These are phyloP conservation scores for Termitomyces sp. DNA, from an alignment of 768 basidiomycete genomes.

Conservation along the genomic window DNA sequence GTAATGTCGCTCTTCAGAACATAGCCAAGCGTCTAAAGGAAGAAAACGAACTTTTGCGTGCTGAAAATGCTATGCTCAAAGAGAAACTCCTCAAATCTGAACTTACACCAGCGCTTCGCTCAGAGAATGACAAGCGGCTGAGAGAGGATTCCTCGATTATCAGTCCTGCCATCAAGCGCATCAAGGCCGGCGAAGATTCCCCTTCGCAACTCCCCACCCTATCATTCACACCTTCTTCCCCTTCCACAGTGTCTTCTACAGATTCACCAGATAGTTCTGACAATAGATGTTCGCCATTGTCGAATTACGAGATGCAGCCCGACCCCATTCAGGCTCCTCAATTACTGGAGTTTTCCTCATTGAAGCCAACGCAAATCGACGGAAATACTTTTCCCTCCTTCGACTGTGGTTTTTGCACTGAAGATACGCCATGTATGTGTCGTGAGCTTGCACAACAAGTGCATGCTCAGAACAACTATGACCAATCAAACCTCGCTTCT, in stretches of 20 bases:
- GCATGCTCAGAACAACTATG: constrained; percentile 19
- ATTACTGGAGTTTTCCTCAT: constrained; percentile 24
- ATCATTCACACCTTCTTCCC: constrained; percentile 36
- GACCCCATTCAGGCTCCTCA: constrained; percentile 21
- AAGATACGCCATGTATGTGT: constrained; percentile 70
- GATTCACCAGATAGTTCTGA: constrained; percentile 32
- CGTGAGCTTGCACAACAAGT: constrained; percentile 55
- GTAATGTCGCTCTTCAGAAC: constrained; percentile 77
- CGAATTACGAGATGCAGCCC: constrained; percentile 24
- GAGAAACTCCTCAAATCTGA: constrained; percentile 40
- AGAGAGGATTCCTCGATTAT: constrained; percentile 43
- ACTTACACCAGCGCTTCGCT: constrained; percentile 22
- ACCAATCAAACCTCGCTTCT: constrained; percentile 14
- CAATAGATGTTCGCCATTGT: constrained; percentile 24
- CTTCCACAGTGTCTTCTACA: constrained; percentile 49
- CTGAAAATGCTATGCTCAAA: constrained; percentile 60
- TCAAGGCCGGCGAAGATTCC: constrained; percentile 20
- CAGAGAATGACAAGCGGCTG: constrained; percentile 42
- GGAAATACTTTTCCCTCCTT: constrained; percentile 36
- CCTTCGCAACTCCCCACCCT: constrained; percentile 24
- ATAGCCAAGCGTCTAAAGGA: constrained; percentile 82
- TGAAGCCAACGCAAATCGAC: constrained; percentile 20
- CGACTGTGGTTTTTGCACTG: constrained; percentile 73
- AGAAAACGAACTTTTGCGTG: constrained; percentile 71
- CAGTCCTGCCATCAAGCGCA: constrained; percentile 30